Evolutionary conservation across 148 eudicot species (phyloP), one percentile per base, ranked within the genome.

Genomic region (Spergularia bocconei): DNA sequence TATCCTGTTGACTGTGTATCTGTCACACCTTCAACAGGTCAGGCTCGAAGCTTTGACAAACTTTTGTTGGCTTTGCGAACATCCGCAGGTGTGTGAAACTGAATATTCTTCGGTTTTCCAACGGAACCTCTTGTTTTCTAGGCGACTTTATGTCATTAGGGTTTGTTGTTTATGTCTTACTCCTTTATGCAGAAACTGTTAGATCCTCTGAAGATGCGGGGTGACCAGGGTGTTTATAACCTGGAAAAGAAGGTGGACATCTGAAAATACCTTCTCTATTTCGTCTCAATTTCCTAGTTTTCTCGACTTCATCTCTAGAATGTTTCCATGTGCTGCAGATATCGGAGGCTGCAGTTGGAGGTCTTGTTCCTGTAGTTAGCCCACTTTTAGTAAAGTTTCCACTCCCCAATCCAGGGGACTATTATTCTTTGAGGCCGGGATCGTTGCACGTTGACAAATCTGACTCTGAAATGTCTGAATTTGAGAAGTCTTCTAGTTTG

Each of bases 121-220:
- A 3, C 11, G 25, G 11, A 38, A 13, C 16, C 1, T 57, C 39
- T 81, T 36, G 61, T 25, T 69, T 71, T 52, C 1, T 52, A 19
- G 6, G 2, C 62, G 0, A 41, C n/a, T 54, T 13, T n/a, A 48
- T 65, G 11, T 73, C 25, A 20, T 25, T 76, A 60, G 23, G 53
- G 13, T 36, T 58, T 13, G 53, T 13, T 68, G 77, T 15, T 65
- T 20, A 19, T 36, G 71, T 51, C 14, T 25, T 75, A 67, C 36
- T 81, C 50, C 25, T 33, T 33, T 25, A 7, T 77, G 81, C 89
- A 91, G 97, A 87, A 72, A 77, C 74, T 91, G 74, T 48, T 64
- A 57, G 79, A 82, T 70, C 97, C 93, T 63, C 70, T 89, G 56
- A 88, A 89, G 77, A 89, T 88, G 97, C 84, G 97, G 21, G 97